These are phyloP conservation scores for Phlebopus sp. DNA, from an alignment of 1,284 basidiomycete species.

Conservation along the genomic window DNA sequence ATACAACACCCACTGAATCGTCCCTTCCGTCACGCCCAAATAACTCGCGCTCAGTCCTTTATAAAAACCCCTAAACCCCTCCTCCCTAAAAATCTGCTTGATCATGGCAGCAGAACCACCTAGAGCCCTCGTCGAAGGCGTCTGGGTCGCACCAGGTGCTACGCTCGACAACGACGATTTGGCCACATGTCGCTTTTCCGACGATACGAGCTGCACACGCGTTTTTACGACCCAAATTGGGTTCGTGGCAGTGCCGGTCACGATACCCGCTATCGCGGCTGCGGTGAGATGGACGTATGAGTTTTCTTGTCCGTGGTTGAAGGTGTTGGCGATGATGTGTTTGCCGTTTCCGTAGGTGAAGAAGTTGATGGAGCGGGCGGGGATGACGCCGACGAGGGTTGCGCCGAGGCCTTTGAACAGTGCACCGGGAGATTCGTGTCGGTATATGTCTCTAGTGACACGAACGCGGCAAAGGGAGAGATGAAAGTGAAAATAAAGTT, in stretches of 20 bases:
- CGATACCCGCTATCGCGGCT: slow-evolving; percentile 83
- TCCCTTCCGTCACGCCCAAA: slow-evolving; percentile 93
- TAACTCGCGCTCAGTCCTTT: slow-evolving; percentile 94
- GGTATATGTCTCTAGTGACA: slow-evolving; percentile 75
- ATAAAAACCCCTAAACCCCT: slow-evolving; percentile 90
- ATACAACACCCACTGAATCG: slow-evolving; percentile 98
- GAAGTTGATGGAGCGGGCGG: slow-evolving; percentile 96
- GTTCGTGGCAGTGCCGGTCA: slow-evolving; percentile 90
- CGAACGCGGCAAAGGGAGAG: not conserved
- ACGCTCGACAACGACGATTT: slow-evolving; percentile 2
- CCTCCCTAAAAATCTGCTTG: slow-evolving; percentile 71
- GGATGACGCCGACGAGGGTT: slow-evolving; percentile 92
- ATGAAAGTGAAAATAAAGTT: not conserved
- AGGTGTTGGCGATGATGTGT: slow-evolving; percentile 78
- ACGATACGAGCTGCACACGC: slow-evolving; percentile 71
- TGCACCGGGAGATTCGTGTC: slow-evolving; percentile 87
- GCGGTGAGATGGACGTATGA: slow-evolving; percentile 83
- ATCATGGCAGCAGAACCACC: slow-evolving; percentile 66
- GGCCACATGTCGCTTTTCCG: slow-evolving; percentile 18
- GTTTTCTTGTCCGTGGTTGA: slow-evolving; percentile 85
- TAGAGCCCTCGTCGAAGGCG: slow-evolving; percentile 29
- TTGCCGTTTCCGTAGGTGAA: slow-evolving; percentile 99
- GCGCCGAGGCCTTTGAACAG: slow-evolving; percentile 95
- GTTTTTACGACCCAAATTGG: slow-evolving; percentile 99
- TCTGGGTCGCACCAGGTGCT: not conserved